Base-by-base conservation (phyloP, 2,329 filamentous ascomycete species). In the Colletotrichum brevisporum region DNA sequence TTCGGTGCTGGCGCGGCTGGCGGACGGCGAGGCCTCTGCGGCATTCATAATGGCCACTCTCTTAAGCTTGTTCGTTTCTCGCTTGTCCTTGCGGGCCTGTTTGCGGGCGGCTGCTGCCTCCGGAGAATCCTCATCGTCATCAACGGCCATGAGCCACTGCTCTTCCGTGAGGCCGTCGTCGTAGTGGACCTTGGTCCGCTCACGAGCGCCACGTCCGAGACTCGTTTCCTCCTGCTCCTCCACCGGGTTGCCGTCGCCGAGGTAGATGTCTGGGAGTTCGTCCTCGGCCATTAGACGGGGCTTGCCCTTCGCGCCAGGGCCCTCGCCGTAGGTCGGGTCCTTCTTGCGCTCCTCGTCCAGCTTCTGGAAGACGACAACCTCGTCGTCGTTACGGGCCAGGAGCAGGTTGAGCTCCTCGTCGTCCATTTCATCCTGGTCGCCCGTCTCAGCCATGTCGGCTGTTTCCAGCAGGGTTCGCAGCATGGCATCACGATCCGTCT, bases 141-240 rank as follows among this genome's bases (percentile, higher is more conserved):
- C 96, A 39, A 99, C 95, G 62, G 96, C 96, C 85, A 97, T 95
- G 59, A 98, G 88, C 96, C 96, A 99, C 81, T 99, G 97, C 83
- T 99, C 96, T 82, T 99, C 97, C 0, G 96, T 98, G 36, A 99
- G 89, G 60, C 97, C 96, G 76, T 99, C 96, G 76, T 99, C 96
- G 75, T 99, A 99, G 80, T 92, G 93, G 76, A 98, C 95, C 76
- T 94, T 91, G 73, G 94, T 98, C 70, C 97, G 91, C 82, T 99
- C 96, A 83, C 96, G 93, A 72, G 95, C 95, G 75, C 96, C 96
- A 80, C 96, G 95, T 69, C 96, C 96, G 39, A 90, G 83, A 27
- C 90, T 84, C 39, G 91, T 86, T 72, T 96, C 94, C 21, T 91
- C 88, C 74, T 97, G 93, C 73, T 97, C 94, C 0, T 89, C 85